Conservation (phyloP, 208 protist species). For the Entamoeba nuttalli region DNA sequence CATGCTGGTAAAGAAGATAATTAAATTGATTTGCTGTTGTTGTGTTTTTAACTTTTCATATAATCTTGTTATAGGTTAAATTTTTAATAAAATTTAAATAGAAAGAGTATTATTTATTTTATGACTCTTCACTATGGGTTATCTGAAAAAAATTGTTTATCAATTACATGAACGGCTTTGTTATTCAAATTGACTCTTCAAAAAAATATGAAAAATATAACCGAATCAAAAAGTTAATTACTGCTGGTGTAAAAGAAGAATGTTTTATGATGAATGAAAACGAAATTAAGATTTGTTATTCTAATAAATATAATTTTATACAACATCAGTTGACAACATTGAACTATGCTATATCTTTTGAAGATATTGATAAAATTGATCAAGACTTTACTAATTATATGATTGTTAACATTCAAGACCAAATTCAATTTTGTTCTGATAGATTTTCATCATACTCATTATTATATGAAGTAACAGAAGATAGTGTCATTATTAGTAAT, state of each 20-base stretch:
- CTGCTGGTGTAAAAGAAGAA: neutral
- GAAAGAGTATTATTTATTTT: too few species aligned
- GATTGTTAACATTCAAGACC: neutral
- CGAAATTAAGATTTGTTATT: neutral
- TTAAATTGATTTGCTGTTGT: too few species aligned
- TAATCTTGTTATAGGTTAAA: too few species aligned
- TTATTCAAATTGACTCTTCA: neutral
- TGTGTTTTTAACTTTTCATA: too few species aligned
- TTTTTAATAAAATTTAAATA: too few species aligned
- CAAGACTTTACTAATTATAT: neutral
- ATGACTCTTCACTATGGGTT: neutral
- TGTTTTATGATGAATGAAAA: neutral
- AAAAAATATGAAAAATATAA: neutral
- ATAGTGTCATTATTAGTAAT: neutral
- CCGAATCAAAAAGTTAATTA: neutral
- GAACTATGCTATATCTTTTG: neutral
- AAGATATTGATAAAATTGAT: neutral
- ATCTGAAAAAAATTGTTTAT: neutral
- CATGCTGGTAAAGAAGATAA: neutral
- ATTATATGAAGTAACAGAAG: neutral
- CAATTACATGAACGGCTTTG: neutral
- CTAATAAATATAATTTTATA: neutral
- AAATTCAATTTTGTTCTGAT: neutral
- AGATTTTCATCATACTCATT: neutral
- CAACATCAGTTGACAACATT: neutral